A percentile compares a stretch with the other conserved stretches of the same genome.
Evolutionary conservation across 352 stramenopile species (phyloP).

Genomic region (Peronospora belbahrii): DNA sequence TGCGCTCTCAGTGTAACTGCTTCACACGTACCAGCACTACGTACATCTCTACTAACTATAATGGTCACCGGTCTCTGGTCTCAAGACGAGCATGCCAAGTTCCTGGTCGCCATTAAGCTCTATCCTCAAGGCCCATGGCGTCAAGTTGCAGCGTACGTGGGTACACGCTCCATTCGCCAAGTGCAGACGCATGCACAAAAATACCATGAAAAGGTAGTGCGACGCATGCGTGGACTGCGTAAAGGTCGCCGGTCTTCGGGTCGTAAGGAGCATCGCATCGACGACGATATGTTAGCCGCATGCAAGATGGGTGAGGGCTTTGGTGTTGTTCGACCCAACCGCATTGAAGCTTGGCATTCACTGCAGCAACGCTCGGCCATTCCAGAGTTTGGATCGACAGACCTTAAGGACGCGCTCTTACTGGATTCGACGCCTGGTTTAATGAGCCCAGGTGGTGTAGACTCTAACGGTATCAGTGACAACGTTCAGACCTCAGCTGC

Average conservation of each 20-base stretch:
- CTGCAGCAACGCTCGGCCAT: slow-evolving; percentile 1
- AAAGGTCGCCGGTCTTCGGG: slow-evolving; percentile 32
- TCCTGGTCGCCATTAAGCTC: slow-evolving; percentile 39
- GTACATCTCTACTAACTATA: slow-evolving; percentile 8
- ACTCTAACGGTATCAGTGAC: slow-evolving; percentile 16
- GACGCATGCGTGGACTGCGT: slow-evolving; percentile 35
- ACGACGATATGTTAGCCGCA: slow-evolving; percentile 29
- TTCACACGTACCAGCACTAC: slow-evolving; percentile 21
- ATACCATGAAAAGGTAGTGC: slow-evolving; percentile 50
- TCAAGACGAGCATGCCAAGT: slow-evolving; percentile 52
- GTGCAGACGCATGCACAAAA: slow-evolving; percentile 66
- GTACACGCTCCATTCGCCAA: slow-evolving; percentile 45
- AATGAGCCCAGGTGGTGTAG: slow-evolving; percentile 15
- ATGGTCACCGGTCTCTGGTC: slow-evolving; percentile 42
- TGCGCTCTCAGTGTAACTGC: slow-evolving; percentile 4
- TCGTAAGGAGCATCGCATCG: slow-evolving; percentile 33
- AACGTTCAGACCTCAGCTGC: background rate
- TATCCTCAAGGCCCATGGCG: slow-evolving; percentile 42
- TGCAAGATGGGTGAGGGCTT: slow-evolving; percentile 29
- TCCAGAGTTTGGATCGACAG: background rate
- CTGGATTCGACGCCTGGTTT: slow-evolving; percentile 10
- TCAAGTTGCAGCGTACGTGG: slow-evolving; percentile 32
- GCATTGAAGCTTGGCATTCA: background rate
- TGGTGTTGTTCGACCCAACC: slow-evolving; percentile 20
- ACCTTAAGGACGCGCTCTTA: slow-evolving; percentile 15